Evolutionary conservation across 2,329 filamentous ascomycete species (phyloP).

Genomic region (Sporothrix phasma): DNA sequence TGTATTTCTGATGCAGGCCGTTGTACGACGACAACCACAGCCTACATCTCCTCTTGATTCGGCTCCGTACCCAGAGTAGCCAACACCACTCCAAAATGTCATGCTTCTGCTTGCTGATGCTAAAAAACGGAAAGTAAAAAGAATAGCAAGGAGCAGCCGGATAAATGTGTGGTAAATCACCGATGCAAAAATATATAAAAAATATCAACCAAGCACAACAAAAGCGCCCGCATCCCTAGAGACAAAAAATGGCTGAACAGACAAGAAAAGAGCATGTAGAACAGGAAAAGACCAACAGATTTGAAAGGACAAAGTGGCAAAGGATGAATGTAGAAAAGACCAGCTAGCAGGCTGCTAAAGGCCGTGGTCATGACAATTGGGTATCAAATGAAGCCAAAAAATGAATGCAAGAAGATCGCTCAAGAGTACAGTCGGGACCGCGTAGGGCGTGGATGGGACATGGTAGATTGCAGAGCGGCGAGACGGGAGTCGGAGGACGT

Average conservation of each 20-base stretch:
- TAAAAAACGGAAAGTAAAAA: background rate
- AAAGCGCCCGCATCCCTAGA: background rate
- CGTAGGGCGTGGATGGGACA: too few species aligned
- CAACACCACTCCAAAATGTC: background rate
- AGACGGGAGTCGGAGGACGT: too few species aligned
- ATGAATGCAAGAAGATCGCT: background rate
- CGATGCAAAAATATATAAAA: background rate
- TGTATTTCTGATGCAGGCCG: background rate
- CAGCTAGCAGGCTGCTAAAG: conserved; percentile 6
- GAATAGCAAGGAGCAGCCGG: background rate
- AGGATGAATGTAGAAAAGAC: background rate
- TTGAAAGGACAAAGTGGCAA: background rate
- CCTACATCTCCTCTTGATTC: background rate
- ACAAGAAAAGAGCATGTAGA: conserved; percentile 13
- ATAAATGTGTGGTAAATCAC: background rate
- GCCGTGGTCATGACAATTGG: conserved; percentile 14
- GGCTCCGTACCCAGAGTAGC: background rate
- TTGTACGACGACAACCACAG: background rate
- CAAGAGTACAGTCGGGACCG: background rate
- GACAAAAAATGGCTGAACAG: background rate
- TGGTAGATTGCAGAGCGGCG: too few species aligned
- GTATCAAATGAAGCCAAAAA: conserved; percentile 13
- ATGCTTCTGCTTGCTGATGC: conserved; percentile 8
- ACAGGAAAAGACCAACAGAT: background rate
- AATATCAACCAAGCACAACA: background rate